Evolutionary conservation across 78 protist species (phyloP).

Genomic region (Dictyostelium purpureum): DNA sequence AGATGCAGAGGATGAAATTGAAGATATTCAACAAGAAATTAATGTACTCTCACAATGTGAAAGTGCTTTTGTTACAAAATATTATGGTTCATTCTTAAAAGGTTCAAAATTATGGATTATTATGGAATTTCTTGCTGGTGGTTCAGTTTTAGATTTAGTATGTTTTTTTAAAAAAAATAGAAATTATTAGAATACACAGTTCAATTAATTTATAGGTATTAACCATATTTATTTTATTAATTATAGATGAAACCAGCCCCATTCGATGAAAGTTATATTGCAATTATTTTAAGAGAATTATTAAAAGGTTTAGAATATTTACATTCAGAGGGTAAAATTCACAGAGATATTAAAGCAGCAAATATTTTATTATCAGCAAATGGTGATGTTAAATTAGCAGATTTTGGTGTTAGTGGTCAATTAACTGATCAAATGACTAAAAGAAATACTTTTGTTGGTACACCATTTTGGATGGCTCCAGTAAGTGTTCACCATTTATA

Average conservation of each 20-base stretch:
- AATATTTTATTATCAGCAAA: slow-evolving; percentile 91
- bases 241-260: slow-evolving; percentile 84
- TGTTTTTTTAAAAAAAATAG: neutral
- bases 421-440: slow-evolving; percentile 89
- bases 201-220: neutral
- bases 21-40: slow-evolving; percentile 96
- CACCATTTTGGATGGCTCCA: slow-evolving; percentile 99
- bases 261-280: slow-evolving; percentile 89
- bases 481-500: slow-evolving; percentile 65
- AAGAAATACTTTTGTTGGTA: slow-evolving; percentile 96
- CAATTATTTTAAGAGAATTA: slow-evolving; percentile 92
- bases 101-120: slow-evolving; percentile 95
- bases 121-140: slow-evolving; percentile 97
- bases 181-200: neutral
- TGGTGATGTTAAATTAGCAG: slow-evolving; percentile 98
- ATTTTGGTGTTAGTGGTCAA: slow-evolving; percentile 98
- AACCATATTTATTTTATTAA: neutral
- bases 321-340: slow-evolving; percentile 95
- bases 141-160: slow-evolving; percentile 93
- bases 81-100: slow-evolving; percentile 88
- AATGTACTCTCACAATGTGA: slow-evolving; percentile 88
- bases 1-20: slow-evolving; percentile 97
- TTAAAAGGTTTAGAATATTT: slow-evolving; percentile 93
- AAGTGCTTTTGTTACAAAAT: slow-evolving; percentile 87
- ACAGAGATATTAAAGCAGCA: slow-evolving; percentile 98